phyloP scores from a whole-genome alignment of 805 yeast species.

The Candida qinlingensis region DNA sequence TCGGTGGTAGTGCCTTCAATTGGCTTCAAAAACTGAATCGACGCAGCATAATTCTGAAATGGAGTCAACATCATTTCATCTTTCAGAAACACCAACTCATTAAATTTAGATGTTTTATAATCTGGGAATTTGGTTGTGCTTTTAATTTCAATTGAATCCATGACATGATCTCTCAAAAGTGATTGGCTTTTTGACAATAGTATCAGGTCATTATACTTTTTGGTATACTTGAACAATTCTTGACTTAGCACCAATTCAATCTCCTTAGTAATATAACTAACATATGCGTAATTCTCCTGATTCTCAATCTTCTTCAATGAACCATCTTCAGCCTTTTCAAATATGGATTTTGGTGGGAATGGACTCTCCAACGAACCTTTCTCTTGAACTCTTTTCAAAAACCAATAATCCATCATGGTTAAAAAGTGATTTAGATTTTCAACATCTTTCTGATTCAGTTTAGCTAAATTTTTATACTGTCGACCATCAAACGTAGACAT shows the following conservation, averaged over 20 bases:
- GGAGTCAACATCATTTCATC: conserved; percentile 11
- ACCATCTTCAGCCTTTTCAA: neutral
- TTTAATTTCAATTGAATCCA: conserved; percentile 9
- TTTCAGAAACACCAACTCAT: conserved; percentile 6
- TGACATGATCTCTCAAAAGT: neutral
- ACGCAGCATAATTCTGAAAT: conserved; percentile 9
- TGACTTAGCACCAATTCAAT: conserved; percentile 7
- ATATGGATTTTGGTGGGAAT: conserved; percentile 1
- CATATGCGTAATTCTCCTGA: conserved; percentile 5
- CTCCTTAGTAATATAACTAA: conserved; percentile 7
- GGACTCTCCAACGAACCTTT: conserved; percentile 10
- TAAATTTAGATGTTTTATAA: conserved; percentile 9
- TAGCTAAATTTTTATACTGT: neutral
- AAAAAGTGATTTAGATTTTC: conserved; percentile 3
- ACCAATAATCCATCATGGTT: conserved; percentile 9
- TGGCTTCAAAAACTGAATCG: conserved; percentile 8
- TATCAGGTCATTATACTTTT: neutral
- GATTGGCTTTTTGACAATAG: conserved; percentile 6
- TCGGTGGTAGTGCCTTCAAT: conserved; percentile 1
- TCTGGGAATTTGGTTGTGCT: conserved; percentile 7
- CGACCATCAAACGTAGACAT: neutral
- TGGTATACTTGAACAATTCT: conserved; percentile 3
- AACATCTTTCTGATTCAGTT: neutral
- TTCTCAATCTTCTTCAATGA: neutral
- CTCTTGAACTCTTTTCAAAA: conserved; percentile 4